These are phyloP conservation scores for Microcos paniculata DNA, from an alignment of 345 rosid species.

Conservation along the genomic window DNA sequence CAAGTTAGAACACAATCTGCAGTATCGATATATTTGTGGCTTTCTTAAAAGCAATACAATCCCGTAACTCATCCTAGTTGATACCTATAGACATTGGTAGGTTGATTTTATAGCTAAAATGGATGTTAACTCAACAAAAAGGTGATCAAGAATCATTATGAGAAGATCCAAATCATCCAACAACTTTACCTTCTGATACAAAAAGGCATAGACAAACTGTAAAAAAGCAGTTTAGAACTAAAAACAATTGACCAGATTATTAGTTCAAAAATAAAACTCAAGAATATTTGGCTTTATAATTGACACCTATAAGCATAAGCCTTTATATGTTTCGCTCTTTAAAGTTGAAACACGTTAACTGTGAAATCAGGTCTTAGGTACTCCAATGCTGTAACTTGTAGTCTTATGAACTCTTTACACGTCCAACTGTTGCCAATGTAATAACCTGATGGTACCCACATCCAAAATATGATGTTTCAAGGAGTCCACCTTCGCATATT, in stretches of 20 bases:
- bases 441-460: background rate
- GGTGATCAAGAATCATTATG: background rate
- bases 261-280: background rate
- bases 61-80: background rate
- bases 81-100: background rate
- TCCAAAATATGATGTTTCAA: background rate
- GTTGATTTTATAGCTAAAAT: background rate
- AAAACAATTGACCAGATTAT: background rate
- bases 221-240: background rate
- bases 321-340: background rate
- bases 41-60: background rate
- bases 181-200: background rate
- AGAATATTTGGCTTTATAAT: background rate
- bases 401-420: background rate
- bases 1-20: background rate
- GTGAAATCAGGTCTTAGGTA: background rate
- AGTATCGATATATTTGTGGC: background rate
- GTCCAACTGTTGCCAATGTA: background rate
- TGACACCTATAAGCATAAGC: background rate
- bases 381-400: background rate
- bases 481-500: background rate
- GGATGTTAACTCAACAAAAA: background rate
- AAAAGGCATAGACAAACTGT: background rate
- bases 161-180: background rate
- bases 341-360: background rate